A percentile compares a stretch with the other conserved stretches of the same genome.
Conservation (phyloP, 1,284 basidiomycete genomes). For the Hypsizygus ulmarius region DNA sequence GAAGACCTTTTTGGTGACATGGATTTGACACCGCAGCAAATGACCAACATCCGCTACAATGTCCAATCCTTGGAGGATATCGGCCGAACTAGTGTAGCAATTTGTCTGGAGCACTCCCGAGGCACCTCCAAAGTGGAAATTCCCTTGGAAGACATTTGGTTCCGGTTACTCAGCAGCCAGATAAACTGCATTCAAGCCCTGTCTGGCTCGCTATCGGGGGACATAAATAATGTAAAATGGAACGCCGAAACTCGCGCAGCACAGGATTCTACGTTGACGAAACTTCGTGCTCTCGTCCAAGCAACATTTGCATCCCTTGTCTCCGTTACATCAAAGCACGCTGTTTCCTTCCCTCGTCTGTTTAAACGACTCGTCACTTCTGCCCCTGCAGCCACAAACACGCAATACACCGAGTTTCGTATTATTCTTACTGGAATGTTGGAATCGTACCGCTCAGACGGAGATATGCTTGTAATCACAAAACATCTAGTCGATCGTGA, state of each 20-base stretch:
- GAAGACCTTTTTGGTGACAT: slow-evolving; percentile 23
- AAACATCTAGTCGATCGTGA: slow-evolving; percentile 84
- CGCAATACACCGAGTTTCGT: slow-evolving; percentile 91
- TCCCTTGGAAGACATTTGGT: slow-evolving; percentile 88
- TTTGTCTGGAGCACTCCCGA: slow-evolving; percentile 69
- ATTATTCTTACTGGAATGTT: slow-evolving; percentile 91
- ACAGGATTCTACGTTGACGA: slow-evolving; percentile 38
- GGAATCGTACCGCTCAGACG: slow-evolving; percentile 89
- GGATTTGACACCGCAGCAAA: slow-evolving; percentile 15
- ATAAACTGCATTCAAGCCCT: slow-evolving; percentile 77
- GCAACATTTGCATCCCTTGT: slow-evolving; percentile 84
- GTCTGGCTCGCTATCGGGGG: slow-evolving; percentile 32
- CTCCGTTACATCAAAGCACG: slow-evolving; percentile 77
- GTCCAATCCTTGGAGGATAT: slow-evolving; percentile 51
- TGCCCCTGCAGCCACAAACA: slow-evolving; percentile 48
- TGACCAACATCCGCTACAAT: slow-evolving; percentile 30
- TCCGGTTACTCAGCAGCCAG: slow-evolving; percentile 77
- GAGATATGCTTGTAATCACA: slow-evolving; percentile 87
- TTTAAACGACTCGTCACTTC: slow-evolving; percentile 89
- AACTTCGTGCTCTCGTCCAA: slow-evolving; percentile 76
- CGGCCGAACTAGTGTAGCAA: slow-evolving; percentile 56
- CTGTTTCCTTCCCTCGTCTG: slow-evolving; percentile 86
- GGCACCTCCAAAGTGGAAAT: slow-evolving; percentile 38
- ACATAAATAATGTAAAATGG: neutral
- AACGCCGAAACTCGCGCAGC: slow-evolving; percentile 3